Conservation (phyloP, 495 filamentous ascomycete species). For the Tuber magnatum region DNA sequence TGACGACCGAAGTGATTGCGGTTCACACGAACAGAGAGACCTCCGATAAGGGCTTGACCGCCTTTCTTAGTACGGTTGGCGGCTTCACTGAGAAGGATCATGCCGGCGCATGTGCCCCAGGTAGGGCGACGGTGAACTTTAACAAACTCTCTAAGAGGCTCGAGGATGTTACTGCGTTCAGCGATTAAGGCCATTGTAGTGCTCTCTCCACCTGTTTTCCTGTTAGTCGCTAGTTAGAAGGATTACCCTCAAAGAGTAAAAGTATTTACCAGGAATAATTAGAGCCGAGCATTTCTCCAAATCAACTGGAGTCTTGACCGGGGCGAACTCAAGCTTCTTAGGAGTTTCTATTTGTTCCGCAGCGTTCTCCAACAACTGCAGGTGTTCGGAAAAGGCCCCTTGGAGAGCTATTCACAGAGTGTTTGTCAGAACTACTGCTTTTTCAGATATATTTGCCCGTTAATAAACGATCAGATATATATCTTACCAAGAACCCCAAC, state of each 20-base stretch:
- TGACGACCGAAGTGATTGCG: conserved; percentile 96
- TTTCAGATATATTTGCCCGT: background rate
- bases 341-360: conserved; percentile 44
- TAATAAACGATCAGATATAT: background rate
- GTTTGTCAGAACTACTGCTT: background rate
- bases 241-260: background rate
- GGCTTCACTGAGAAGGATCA: conserved; percentile 83
- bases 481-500: conserved; percentile 28
- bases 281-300: conserved; percentile 70
- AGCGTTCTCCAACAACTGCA: conserved; percentile 67
- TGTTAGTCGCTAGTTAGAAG: conserved; percentile 5
- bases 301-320: conserved; percentile 70
- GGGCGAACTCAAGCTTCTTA: conserved; percentile 53
- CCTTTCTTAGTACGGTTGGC: conserved; percentile 84
- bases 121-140: conserved; percentile 77
- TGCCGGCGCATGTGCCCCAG: conserved; percentile 94
- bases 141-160: conserved; percentile 83
- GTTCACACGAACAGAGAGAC: conserved; percentile 82
- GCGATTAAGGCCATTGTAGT: conserved; percentile 90
- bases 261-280: conserved; percentile 59
- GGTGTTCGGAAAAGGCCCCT: conserved; percentile 86
- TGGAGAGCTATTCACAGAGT: conserved; percentile 58
- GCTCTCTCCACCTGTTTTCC: conserved; percentile 69
- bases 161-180: conserved; percentile 66
- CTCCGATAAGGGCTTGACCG: conserved; percentile 89